Conservation (phyloP, 2,329 filamentous ascomycete species). For the Helicocarpus griseus region DNA sequence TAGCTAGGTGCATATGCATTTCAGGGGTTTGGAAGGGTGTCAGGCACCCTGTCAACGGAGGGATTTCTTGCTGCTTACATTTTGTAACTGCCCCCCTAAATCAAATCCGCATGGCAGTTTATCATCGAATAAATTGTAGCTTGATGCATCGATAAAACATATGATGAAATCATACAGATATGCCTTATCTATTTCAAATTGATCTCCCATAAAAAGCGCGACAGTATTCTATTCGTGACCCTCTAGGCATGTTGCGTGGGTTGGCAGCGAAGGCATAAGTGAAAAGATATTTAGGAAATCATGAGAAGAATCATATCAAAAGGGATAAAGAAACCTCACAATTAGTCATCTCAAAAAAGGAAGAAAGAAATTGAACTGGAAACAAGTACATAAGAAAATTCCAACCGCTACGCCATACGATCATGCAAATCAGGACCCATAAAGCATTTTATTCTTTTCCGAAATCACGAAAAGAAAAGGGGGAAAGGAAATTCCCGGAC, state of each 20-base stretch:
- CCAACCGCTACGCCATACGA: conserved; percentile 12
- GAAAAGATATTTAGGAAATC: background rate
- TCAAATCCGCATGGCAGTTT: too few species aligned
- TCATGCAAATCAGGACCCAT: conserved; percentile 9
- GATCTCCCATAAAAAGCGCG: too few species aligned
- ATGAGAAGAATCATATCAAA: background rate
- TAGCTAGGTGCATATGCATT: background rate
- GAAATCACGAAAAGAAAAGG: background rate
- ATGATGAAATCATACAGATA: too few species aligned
- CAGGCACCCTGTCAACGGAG: too few species aligned
- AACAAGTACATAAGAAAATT: conserved; percentile 5
- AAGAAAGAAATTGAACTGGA: conserved; percentile 2
- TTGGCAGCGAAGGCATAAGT: background rate
- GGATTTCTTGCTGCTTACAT: too few species aligned
- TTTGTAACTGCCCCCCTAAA: too few species aligned
- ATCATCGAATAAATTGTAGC: too few species aligned
- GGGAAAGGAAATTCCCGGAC: too few species aligned
- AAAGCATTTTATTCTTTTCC: background rate
- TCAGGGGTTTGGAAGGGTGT: background rate
- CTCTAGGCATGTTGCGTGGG: background rate
- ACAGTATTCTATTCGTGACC: background rate
- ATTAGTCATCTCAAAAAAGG: conserved; percentile 4
- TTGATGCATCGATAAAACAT: too few species aligned
- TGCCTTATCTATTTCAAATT: too few species aligned
- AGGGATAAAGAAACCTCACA: background rate